phyloP scores from a whole-genome alignment of 2,329 filamentous ascomycete genomes.

The Emericellopsis cladophorae region DNA sequence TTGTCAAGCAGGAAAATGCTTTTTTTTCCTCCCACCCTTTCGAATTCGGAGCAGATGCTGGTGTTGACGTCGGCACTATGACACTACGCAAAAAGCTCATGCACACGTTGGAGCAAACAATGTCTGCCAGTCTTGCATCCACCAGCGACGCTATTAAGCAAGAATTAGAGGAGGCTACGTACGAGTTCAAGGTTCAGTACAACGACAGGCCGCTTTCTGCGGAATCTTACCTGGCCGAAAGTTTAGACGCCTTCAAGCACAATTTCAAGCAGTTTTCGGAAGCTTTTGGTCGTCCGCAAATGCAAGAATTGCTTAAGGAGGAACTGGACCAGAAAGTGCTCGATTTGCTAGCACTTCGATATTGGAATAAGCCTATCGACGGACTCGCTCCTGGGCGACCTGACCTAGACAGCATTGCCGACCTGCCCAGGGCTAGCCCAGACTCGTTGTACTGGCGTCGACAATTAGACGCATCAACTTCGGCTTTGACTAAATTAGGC shows the following conservation, averaged over 20 bases:
- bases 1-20: constrained; percentile 75
- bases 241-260: constrained; percentile 92
- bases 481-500: constrained; percentile 82
- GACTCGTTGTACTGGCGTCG: constrained; percentile 86
- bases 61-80: constrained; percentile 68
- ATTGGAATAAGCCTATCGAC: constrained; percentile 95
- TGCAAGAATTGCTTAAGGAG: constrained; percentile 77
- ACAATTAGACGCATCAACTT: constrained; percentile 85
- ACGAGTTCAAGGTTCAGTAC: constrained; percentile 99
- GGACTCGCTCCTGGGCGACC: constrained; percentile 55
- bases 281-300: constrained; percentile 77
- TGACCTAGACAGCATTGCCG: constrained; percentile 60
- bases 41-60: constrained; percentile 63
- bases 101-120: constrained; percentile 91
- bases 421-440: constrained; percentile 74
- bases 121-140: constrained; percentile 81
- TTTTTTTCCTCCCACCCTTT: constrained; percentile 76
- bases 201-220: constrained; percentile 91
- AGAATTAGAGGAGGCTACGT: constrained; percentile 91
- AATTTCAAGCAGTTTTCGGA: constrained; percentile 92
- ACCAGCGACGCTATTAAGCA: constrained; percentile 89
- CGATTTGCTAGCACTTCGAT: constrained; percentile 81
- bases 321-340: constrained; percentile 92
- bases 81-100: constrained; percentile 91
- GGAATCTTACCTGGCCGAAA: constrained; percentile 93